Evolutionary conservation across 2,329 filamentous ascomycete species (phyloP), one percentile per base, ranked within the genome.

Genomic region (Ambrosiella cleistominuta): DNA sequence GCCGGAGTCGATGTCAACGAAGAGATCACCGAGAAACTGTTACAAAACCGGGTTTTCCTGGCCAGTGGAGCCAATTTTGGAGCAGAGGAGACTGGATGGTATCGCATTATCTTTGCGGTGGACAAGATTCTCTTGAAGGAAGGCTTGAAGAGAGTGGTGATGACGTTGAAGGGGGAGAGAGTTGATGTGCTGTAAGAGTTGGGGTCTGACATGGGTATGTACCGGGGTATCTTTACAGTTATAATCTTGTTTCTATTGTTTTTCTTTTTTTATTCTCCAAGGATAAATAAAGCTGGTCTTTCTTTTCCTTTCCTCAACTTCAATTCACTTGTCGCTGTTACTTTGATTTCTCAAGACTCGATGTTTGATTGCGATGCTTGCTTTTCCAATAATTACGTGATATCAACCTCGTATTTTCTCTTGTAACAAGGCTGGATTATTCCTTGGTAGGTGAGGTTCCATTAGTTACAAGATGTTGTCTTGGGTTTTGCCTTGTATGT

Each of bases 91-190:
- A 64, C 66, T 0, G 70, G 69, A 0, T 71, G 69, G 70, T 71
- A 70, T 56, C 63, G 70, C 2, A 68, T 72, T 56, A 68, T 71
- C 7, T 72, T 72, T 56, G 68, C 70, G 1, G 66, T 70, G 6
- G 61, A 64, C 15, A 60, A 62, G 49, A 63, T 63, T 1, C 66
- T 68, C 50, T 59, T 72, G 7, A 63, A 66, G 3, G 60, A 67
- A 50, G 66, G 63, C 1, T 50, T 67, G 53, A 8, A 27, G 13
- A 54, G 58, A 17, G 47, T 60, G 27, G 35, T 52, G 39, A 38
- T 36, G 49, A 56, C 58, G 42, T 36, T 59, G 36, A 50, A 17
- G 35, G 57, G 57, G 9, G 51, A 55, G 42, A 35, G 12, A 19
- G 57, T 39, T 8, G 42, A 59, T 19, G 11, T 47, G 15, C n/a